Conservation (phyloP, 768 basidiomycete species). For the Suillus lakei region DNA sequence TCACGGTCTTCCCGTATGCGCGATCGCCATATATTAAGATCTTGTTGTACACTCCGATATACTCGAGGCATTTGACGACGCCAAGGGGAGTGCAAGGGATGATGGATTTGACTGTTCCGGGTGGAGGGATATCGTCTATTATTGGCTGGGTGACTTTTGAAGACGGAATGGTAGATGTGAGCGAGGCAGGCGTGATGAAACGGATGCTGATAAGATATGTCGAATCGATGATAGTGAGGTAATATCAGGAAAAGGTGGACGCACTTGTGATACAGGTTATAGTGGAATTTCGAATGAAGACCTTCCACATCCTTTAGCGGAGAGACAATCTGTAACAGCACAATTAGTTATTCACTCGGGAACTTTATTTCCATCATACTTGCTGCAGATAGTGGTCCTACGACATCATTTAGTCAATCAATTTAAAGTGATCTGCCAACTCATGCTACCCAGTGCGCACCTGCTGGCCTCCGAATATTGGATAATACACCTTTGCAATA, state of each 20-base stretch:
- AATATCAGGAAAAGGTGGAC: constrained; percentile 20
- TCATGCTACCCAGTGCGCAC: constrained; percentile 44
- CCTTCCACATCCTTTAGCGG: constrained; percentile 98
- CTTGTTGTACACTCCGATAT: constrained; percentile 90
- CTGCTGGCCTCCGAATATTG: constrained; percentile 90
- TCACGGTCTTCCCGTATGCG: constrained; percentile 90
- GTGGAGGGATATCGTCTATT: constrained; percentile 67
- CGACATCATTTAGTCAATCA: constrained; percentile 11
- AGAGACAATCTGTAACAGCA: constrained; percentile 72
- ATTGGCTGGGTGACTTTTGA: constrained; percentile 34
- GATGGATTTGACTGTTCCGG: constrained; percentile 93
- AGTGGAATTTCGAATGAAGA: constrained; percentile 93
- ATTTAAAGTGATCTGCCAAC: constrained; percentile 5
- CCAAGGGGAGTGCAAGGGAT: constrained; percentile 97
- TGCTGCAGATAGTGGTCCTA: constrained; percentile 98
- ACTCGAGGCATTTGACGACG: constrained; percentile 93
- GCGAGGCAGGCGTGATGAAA: constrained; percentile 80
- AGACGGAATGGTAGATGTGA: constrained; percentile 51
- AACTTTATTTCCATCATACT: constrained; percentile 41
- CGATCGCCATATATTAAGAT: constrained; percentile 93
- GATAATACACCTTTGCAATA: constrained; percentile 82
- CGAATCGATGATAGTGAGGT: neutral
- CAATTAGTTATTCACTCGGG: constrained; percentile 5
- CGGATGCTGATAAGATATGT: constrained; percentile 62
- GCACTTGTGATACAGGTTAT: constrained; percentile 94